Evolutionary conservation across 768 basidiomycete species (phyloP).

Genomic region (Auricularia sp.): DNA sequence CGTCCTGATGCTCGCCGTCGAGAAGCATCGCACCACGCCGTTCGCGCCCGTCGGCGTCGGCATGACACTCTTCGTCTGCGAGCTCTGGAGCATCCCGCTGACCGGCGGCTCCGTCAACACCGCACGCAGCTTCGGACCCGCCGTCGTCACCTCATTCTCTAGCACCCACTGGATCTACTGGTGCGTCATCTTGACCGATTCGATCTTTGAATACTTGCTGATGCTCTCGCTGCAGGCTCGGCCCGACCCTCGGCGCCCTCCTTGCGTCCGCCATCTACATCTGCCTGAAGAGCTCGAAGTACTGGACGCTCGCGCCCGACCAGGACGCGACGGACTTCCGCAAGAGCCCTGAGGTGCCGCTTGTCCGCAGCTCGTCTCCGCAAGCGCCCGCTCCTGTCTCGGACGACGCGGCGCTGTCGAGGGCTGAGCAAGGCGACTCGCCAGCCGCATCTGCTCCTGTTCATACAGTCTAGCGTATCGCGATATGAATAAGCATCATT

Average conservation of each 20-base stretch:
- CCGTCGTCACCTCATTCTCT: constrained; percentile 46
- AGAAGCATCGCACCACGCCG: constrained; percentile 11
- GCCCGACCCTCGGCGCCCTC: constrained; percentile 56
- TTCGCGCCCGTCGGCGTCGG: constrained; percentile 57
- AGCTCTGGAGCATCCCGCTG: constrained; percentile 30
- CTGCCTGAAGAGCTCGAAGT: constrained; percentile 43
- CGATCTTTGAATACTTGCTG: too few relatives aligned
- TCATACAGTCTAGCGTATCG: too few relatives aligned
- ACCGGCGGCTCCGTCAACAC: constrained; percentile 63
- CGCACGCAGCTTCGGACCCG: constrained; percentile 60
- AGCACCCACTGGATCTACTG: constrained; percentile 42
- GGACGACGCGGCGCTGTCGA: too few relatives aligned
- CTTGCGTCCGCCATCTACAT: constrained; percentile 48
- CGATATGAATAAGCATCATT: too few relatives aligned
- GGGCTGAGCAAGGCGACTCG: too few relatives aligned
- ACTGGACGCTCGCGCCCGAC: constrained; percentile 44
- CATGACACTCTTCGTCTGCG: constrained; percentile 51
- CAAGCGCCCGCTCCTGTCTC: too few relatives aligned
- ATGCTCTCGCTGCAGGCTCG: constrained; percentile 21
- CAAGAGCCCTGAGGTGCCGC: neutral
- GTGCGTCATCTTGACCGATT: neutral
- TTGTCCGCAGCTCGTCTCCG: too few relatives aligned
- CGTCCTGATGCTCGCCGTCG: constrained; percentile 13
- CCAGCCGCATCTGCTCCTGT: too few relatives aligned
- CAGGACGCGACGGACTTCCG: constrained; percentile 30